Percentiles rank a stretch among this genome's conserved stretches.
These are phyloP conservation scores for Clavispora fructus DNA, from an alignment of 805 yeast genomes.

Conservation along the genomic window DNA sequence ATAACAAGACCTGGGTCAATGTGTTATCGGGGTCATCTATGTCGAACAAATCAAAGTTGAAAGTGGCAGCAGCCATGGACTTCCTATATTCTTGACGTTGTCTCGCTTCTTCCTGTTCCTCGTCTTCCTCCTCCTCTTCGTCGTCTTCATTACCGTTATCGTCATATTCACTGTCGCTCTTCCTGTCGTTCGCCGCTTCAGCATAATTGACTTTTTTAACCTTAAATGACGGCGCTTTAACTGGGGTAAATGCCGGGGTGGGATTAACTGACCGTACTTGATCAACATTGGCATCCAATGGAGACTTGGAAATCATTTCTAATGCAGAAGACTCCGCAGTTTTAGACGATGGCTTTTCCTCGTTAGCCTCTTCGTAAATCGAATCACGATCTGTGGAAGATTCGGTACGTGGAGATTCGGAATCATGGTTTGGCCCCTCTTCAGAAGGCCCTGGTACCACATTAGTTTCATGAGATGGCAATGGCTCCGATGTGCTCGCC, in stretches of 20 bases:
- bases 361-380: background rate
- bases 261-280: background rate
- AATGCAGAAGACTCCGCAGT: background rate
- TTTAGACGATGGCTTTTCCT: background rate
- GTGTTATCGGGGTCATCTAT: constrained; percentile 87
- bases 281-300: background rate
- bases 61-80: constrained; percentile 49
- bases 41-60: constrained; percentile 71
- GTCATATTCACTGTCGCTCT: constrained; percentile 10
- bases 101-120: constrained; percentile 30
- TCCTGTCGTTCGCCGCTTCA: constrained; percentile 4
- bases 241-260: background rate
- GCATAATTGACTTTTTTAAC: constrained; percentile 13
- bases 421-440: background rate
- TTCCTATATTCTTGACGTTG: constrained; percentile 42
- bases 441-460: background rate
- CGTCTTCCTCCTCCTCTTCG: constrained; percentile 19
- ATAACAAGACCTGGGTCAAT: constrained; percentile 72
- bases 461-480: background rate
- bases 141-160: constrained; percentile 22
- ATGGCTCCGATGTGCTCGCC: background rate
- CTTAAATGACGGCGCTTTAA: constrained; percentile 8
- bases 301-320: background rate
- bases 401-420: background rate
- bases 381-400: background rate